A percentile compares a stretch with the other conserved stretches of the same genome.
Evolutionary conservation across 2,329 filamentous ascomycete species (phyloP).

Genomic region (Epichloe gansuensis): DNA sequence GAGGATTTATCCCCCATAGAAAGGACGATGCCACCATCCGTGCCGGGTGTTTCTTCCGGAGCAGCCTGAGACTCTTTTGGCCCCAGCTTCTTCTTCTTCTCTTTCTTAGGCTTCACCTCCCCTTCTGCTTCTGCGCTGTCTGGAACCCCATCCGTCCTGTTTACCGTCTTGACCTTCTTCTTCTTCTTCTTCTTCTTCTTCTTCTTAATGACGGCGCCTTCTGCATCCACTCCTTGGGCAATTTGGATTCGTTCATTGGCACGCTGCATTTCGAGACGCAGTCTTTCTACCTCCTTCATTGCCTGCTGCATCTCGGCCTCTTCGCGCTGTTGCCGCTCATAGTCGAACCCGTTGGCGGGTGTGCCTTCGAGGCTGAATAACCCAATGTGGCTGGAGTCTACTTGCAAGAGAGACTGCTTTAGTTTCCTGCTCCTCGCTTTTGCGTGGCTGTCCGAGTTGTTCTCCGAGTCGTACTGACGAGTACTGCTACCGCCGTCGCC

Average conservation of each 20-base stretch:
- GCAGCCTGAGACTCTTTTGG: neutral
- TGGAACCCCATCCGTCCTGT: constrained; percentile 15
- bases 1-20: neutral
- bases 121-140: constrained; percentile 10
- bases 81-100: constrained; percentile 22
- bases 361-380: constrained; percentile 51
- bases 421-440: constrained; percentile 38
- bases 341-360: constrained; percentile 33
- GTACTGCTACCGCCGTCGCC: constrained; percentile 31
- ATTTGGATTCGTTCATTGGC: constrained; percentile 63
- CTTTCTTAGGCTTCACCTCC: constrained; percentile 37
- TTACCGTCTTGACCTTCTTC: constrained; percentile 27
- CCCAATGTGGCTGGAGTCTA: constrained; percentile 75
- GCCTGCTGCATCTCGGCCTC: constrained; percentile 83
- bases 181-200: constrained; percentile 50
- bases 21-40: neutral
- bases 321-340: constrained; percentile 58
- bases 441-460: constrained; percentile 29
- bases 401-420: constrained; percentile 59
- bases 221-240: constrained; percentile 52
- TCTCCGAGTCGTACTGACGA: constrained; percentile 41
- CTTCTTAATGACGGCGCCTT: constrained; percentile 52
- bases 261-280: constrained; percentile 80
- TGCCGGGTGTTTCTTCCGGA: neutral
- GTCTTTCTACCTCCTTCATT: constrained; percentile 74